Evolutionary conservation across 331 rosid species (phyloP).

Genomic region (Arachis monticola): DNA sequence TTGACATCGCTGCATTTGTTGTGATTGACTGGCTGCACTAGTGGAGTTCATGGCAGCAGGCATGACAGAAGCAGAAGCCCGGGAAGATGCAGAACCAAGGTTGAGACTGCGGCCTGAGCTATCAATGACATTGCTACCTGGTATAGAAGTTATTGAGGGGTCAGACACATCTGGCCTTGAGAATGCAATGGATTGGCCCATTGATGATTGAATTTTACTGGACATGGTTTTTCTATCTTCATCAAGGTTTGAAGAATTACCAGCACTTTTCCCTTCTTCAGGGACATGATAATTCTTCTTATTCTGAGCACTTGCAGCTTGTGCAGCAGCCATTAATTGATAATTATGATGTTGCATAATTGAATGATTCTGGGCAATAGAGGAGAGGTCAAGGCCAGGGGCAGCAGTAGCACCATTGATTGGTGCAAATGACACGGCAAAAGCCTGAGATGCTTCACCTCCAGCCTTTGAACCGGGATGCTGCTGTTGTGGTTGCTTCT

Average conservation of each 20-base stretch:
- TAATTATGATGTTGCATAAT: conserved; percentile 59
- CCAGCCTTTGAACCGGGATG: conserved; percentile 66
- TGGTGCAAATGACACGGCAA: conserved; percentile 79
- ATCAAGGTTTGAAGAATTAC: conserved; percentile 64
- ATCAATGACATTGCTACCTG: conserved; percentile 71
- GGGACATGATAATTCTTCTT: conserved; percentile 63
- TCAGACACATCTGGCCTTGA: conserved; percentile 75
- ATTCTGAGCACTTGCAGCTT: conserved; percentile 63
- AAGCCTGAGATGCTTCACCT: conserved; percentile 72
- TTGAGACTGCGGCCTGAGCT: conserved; percentile 67
- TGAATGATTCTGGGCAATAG: conserved; percentile 66
- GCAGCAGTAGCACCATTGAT: conserved; percentile 65
- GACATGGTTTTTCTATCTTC: conserved; percentile 73
- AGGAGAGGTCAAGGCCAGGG: conserved; percentile 74
- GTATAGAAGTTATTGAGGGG: conserved; percentile 48
- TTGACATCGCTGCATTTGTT: conserved; percentile 58
- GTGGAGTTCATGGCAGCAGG: conserved; percentile 52
- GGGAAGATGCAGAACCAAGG: conserved; percentile 59
- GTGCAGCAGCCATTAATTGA: conserved; percentile 62
- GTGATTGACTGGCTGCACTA: conserved; percentile 62
- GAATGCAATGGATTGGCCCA: conserved; percentile 82
- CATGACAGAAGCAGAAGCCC: conserved; percentile 61
- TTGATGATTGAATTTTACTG: conserved; percentile 55
- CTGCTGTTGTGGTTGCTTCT: conserved; percentile 68
- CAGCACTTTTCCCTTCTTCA: conserved; percentile 69